Evolutionary conservation across 2,329 filamentous ascomycete genomes (phyloP).

Genomic region (Aspergillus chevalieri): DNA sequence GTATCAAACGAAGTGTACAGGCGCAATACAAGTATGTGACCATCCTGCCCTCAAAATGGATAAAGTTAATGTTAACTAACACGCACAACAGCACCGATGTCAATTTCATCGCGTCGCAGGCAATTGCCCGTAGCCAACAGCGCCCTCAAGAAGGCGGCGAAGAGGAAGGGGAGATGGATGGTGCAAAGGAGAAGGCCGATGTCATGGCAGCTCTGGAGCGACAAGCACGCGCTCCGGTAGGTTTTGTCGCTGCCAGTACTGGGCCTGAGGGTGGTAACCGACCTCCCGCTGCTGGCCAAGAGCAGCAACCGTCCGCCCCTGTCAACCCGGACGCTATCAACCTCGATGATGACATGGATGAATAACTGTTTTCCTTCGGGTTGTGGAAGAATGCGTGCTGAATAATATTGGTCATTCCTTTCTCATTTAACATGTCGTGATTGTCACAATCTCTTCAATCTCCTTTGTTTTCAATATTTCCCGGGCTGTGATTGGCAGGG

Average conservation of each 20-base stretch:
- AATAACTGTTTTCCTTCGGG: too few relatives aligned
- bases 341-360: slow-evolving; percentile 39
- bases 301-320: slow-evolving; percentile 34
- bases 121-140: slow-evolving; percentile 72
- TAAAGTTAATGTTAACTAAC: slow-evolving; percentile 26
- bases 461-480: neutral
- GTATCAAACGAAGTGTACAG: slow-evolving; percentile 94
- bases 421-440: neutral
- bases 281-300: slow-evolving; percentile 29
- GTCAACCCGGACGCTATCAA: slow-evolving; percentile 84
- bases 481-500: neutral
- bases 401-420: neutral
- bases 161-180: slow-evolving; percentile 40
- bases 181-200: slow-evolving; percentile 53
- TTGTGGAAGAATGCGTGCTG: neutral
- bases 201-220: slow-evolving; percentile 86
- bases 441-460: neutral
- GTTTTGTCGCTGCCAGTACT: slow-evolving; percentile 83
- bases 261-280: slow-evolving; percentile 60
- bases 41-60: neutral
- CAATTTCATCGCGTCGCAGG: slow-evolving; percentile 95
- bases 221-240: slow-evolving; percentile 78
- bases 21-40: slow-evolving; percentile 78
- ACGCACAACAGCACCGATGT: slow-evolving; percentile 66
- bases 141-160: slow-evolving; percentile 35